Percentiles rank a stretch among this genome's conserved stretches.
Conservation (phyloP, 2,329 filamentous ascomycete genomes). For the Fusarium palustre region DNA sequence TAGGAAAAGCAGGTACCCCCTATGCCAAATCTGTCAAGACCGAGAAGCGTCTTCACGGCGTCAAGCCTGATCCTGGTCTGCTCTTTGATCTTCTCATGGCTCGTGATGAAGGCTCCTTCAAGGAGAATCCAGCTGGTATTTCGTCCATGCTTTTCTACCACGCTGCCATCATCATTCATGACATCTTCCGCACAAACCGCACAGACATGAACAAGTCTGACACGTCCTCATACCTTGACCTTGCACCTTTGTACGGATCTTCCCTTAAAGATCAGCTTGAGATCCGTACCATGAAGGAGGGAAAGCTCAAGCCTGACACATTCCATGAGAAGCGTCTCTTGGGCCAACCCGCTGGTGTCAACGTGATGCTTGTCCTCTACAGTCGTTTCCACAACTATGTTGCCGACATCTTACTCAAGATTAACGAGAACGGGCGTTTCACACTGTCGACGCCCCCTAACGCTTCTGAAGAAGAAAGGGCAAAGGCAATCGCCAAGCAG, state of each 20-base stretch:
- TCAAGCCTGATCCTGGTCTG: constrained; percentile 72
- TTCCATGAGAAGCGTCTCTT: constrained; percentile 75
- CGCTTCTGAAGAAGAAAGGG: constrained; percentile 44
- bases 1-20: constrained; percentile 73
- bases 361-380: constrained; percentile 75
- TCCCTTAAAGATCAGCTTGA: constrained; percentile 70
- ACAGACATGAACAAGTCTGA: constrained; percentile 71
- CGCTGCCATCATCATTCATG: constrained; percentile 69
- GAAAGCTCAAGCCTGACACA: constrained; percentile 77
- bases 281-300: constrained; percentile 72
- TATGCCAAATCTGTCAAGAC: constrained; percentile 76
- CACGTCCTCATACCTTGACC: constrained; percentile 80
- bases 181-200: constrained; percentile 60
- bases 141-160: constrained; percentile 81
- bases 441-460: constrained; percentile 16
- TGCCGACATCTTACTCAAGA: constrained; percentile 69
- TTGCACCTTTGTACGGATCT: constrained; percentile 78
- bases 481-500: constrained; percentile 55
- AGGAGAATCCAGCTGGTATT: constrained; percentile 76
- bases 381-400: constrained; percentile 77
- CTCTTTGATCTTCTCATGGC: constrained; percentile 77
- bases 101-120: constrained; percentile 62
- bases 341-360: constrained; percentile 76
- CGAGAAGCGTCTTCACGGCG: constrained; percentile 65
- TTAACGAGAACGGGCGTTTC: constrained; percentile 76